Conservation (phyloP, 805 yeast species). For the Saturnispora halmiae region DNA sequence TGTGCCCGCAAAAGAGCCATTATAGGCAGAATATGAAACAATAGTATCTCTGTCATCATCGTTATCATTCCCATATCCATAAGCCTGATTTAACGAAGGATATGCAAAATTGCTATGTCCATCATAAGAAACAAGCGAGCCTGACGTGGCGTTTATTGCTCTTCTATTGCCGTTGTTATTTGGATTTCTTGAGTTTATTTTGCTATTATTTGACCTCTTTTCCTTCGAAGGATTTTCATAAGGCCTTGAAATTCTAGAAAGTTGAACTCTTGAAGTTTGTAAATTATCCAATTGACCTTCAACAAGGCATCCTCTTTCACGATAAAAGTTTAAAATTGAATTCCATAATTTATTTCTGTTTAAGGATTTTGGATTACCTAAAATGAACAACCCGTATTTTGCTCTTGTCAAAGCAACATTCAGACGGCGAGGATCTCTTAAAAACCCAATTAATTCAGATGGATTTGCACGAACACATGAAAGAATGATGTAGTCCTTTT, state of each 20-base stretch:
- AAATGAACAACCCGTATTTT: slow-evolving; percentile 64
- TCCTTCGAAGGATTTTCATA: slow-evolving; percentile 7
- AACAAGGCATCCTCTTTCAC: slow-evolving; percentile 80
- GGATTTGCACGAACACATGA: slow-evolving; percentile 61
- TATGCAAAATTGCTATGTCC: slow-evolving; percentile 14
- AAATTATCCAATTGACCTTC: slow-evolving; percentile 81
- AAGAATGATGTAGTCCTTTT: slow-evolving; percentile 42
- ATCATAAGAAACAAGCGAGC: slow-evolving; percentile 32
- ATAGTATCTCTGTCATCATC: slow-evolving; percentile 9
- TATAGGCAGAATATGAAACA: slow-evolving; percentile 7
- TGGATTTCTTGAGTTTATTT: slow-evolving; percentile 7
- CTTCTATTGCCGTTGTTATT: slow-evolving; percentile 11
- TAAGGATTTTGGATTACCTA: slow-evolving; percentile 79
- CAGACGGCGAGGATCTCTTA: slow-evolving; percentile 75
- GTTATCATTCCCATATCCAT: slow-evolving; percentile 6
- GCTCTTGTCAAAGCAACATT: slow-evolving; percentile 90
- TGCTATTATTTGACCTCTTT: not conserved
- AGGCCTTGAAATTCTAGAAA: slow-evolving; percentile 18
- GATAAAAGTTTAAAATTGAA: slow-evolving; percentile 61
- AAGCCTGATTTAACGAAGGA: slow-evolving; percentile 7
- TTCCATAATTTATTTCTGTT: slow-evolving; percentile 70
- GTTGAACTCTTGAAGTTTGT: slow-evolving; percentile 59
- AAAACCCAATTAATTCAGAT: slow-evolving; percentile 66
- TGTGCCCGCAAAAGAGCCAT: slow-evolving; percentile 1
- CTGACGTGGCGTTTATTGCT: slow-evolving; percentile 29